phyloP scores from a whole-genome alignment of 2,329 filamentous ascomycete genomes.

The Botrytis byssoidea region DNA sequence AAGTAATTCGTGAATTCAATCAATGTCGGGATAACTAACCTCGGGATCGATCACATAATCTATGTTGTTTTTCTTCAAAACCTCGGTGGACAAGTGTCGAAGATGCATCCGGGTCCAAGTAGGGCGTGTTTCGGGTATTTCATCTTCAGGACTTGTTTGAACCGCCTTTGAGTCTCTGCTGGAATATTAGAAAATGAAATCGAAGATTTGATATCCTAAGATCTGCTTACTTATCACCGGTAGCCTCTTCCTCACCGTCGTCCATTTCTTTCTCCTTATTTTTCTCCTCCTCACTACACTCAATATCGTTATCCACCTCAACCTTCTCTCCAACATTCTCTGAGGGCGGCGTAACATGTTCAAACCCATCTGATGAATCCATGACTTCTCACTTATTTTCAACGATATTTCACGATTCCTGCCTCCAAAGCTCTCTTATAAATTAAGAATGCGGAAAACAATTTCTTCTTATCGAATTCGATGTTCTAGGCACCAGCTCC shows the following conservation, averaged over 20 bases:
- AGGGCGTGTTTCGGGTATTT: constrained; percentile 40
- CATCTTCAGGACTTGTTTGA: constrained; percentile 47
- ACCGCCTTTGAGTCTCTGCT: constrained; percentile 38
- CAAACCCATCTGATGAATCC: neutral
- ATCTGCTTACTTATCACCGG: constrained; percentile 33
- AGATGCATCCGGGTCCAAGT: constrained; percentile 65
- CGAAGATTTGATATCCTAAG: constrained; percentile 38
- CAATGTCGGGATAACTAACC: too few relatives aligned
- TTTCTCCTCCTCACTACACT: neutral
- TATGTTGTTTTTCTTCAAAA: constrained; percentile 53
- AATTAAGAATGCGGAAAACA: neutral
- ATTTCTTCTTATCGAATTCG: neutral
- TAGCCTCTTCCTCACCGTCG: constrained; percentile 47
- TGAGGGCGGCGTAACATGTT: neutral
- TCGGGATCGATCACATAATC: constrained; percentile 49
- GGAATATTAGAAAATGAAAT: constrained; percentile 31
- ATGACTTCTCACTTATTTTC: neutral
- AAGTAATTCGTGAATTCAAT: too few relatives aligned
- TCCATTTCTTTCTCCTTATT: constrained; percentile 38
- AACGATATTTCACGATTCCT: neutral
- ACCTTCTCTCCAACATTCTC: neutral
- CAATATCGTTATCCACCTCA: too few relatives aligned
- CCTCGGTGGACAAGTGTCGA: constrained; percentile 60
- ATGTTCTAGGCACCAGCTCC: neutral
- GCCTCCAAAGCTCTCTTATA: neutral